Base-by-base conservation (phyloP, 352 stramenopile genomes). In the Phytophthora pseudosyringae region DNA sequence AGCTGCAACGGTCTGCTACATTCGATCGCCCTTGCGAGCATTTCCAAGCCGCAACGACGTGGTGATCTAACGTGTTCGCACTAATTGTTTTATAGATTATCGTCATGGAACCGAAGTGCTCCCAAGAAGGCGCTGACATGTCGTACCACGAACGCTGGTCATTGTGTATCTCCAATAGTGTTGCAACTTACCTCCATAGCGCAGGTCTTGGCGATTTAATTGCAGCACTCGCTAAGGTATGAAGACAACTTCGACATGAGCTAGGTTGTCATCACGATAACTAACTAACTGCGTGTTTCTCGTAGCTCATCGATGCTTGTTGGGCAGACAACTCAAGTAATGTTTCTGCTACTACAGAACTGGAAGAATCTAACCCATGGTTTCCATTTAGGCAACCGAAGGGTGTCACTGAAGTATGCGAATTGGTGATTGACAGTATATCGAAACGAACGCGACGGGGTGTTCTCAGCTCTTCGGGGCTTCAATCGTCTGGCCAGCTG, bases 331-430 rank as follows among this genome's bases (percentile, higher is more conserved):
- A 18, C 32, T 41, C 12, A 4, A 10, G 12, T 36, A 25, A 31
- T 15, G 5, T 33, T 16, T 31, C 15, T 41, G 5, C 36, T 13
- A 28, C 13, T 5, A 16, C 31, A 51, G 32, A 67, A n/a, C 1
- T 25, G 28, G 54, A 71, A 55, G 40, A 51, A 53, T 44, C 36
- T 3, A 46, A 47, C 15, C 38, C 67, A 49, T 90, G 81, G 81
- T 75, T 86, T 8, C 81, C 79, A 5, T 84, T 88, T 62, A 67
- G 79, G n/a, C 61, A 72, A 21, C 40, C 53, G 1, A 73, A 66
- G 21, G 31, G 36, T 15, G 5, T 40, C 3, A 38, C 47, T 3
- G 31, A 60, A 12, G 59, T 74, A 5, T 52, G 49, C 10, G 28
- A 75, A 6, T 43, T 86, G 13, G 53, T 86, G 8, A 9, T 25